These are phyloP conservation scores for Penicillium sp. DNA, from an alignment of 2,329 filamentous ascomycete genomes.

Conservation along the genomic window DNA sequence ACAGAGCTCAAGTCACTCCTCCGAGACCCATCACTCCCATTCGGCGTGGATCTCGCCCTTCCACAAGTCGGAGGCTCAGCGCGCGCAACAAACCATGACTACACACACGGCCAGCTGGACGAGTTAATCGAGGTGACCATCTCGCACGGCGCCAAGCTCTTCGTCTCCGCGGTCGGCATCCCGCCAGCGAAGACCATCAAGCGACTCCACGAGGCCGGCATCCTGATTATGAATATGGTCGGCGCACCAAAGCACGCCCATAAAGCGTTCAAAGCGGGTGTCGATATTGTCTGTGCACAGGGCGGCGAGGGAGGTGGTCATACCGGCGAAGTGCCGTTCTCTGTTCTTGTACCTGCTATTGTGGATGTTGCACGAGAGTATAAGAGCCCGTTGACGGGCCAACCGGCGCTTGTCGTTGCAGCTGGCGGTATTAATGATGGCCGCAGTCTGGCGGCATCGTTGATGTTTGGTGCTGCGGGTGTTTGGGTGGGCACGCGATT, in stretches of 20 bases:
- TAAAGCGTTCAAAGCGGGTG: constrained; percentile 81
- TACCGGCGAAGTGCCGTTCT: constrained; percentile 82
- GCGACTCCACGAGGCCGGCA: constrained; percentile 72
- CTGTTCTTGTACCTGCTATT: constrained; percentile 82
- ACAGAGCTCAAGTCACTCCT: constrained; percentile 80
- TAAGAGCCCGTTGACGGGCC: constrained; percentile 67
- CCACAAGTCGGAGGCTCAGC: constrained; percentile 83
- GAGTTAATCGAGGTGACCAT: constrained; percentile 86
- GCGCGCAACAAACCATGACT: constrained; percentile 91
- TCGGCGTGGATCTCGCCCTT: constrained; percentile 87
- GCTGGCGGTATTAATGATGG: constrained; percentile 87
- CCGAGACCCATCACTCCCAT: constrained; percentile 66
- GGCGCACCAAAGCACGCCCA: constrained; percentile 86
- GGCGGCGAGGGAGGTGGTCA: constrained; percentile 92
- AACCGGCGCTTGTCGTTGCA: constrained; percentile 76
- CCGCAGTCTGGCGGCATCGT: constrained; percentile 71
- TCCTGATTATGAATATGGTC: constrained; percentile 96
- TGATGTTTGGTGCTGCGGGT: constrained; percentile 85
- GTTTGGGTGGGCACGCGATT: constrained; percentile 96
- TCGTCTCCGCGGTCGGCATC: constrained; percentile 85
- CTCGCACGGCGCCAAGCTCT: constrained; percentile 76
- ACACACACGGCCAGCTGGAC: constrained; percentile 84
- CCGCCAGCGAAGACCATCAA: constrained; percentile 73
- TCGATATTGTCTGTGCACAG: constrained; percentile 89
- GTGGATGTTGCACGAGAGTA: constrained; percentile 78